phyloP scores from a whole-genome alignment of 495 filamentous ascomycete genomes.

The Aspergillus olivimuriae region DNA sequence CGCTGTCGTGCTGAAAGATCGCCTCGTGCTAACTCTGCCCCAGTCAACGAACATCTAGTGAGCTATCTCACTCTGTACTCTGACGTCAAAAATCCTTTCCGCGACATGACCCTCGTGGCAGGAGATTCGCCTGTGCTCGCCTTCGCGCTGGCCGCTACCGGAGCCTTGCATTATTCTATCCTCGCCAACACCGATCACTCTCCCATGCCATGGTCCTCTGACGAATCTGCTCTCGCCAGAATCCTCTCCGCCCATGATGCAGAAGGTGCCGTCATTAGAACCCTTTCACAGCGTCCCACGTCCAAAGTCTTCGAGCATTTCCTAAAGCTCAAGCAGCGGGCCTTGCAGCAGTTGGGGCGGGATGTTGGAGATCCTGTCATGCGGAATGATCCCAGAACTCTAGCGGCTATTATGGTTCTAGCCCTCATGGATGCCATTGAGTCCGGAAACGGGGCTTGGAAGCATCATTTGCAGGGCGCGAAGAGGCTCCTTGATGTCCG shows the following conservation, averaged over 20 bases:
- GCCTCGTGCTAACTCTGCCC: slow-evolving; percentile 1
- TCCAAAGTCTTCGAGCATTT: slow-evolving; percentile 37
- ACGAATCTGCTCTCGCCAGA: slow-evolving; percentile 13
- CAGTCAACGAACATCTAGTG: slow-evolving; percentile 33
- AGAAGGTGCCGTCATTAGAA: slow-evolving; percentile 23
- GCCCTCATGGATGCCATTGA: slow-evolving; percentile 40
- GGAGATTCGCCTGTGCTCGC: slow-evolving; percentile 35
- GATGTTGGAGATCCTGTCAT: slow-evolving; percentile 30
- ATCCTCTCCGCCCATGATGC: slow-evolving; percentile 21
- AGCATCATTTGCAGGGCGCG: slow-evolving; percentile 42
- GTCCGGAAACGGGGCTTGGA: slow-evolving; percentile 42
- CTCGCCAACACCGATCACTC: slow-evolving; percentile 29
- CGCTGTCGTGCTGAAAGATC: not conserved
- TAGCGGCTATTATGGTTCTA: slow-evolving; percentile 37
- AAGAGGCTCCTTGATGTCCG: slow-evolving; percentile 34
- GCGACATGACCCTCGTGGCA: slow-evolving; percentile 33
- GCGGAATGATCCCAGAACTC: slow-evolving; percentile 35
- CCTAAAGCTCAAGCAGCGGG: slow-evolving; percentile 37
- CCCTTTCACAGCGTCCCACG: slow-evolving; percentile 21
- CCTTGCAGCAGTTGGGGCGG: slow-evolving; percentile 33
- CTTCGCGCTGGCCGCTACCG: slow-evolving; percentile 32
- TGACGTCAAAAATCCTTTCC: slow-evolving; percentile 35
- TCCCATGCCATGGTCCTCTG: slow-evolving; percentile 30
- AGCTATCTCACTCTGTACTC: slow-evolving; percentile 35
- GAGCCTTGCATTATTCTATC: slow-evolving; percentile 38